phyloP scores from a whole-genome alignment of 176 grass and related monocot genomes.

The Puya raimondii region DNA sequence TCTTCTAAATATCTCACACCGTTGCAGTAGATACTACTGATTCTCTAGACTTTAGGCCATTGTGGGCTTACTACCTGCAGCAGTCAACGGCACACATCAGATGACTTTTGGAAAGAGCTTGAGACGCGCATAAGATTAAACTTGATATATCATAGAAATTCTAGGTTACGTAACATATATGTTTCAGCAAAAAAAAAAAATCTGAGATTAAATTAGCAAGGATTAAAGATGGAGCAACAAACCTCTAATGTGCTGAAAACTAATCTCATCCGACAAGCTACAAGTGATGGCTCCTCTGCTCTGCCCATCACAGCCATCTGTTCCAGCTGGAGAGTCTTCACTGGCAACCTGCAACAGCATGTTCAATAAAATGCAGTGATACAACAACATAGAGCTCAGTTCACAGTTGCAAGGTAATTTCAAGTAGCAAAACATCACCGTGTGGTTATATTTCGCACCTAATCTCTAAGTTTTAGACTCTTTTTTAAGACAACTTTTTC shows the following conservation, averaged over 20 bases:
- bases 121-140: no score
- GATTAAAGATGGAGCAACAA: conserved; percentile 4
- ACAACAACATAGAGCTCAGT: neutral
- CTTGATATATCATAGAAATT: no score
- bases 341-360: conserved; percentile 51
- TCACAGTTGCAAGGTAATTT: neutral
- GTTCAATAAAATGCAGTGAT: neutral
- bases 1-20: neutral
- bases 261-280: no score
- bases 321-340: conserved; percentile 88
- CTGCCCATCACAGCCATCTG: conserved; percentile 80
- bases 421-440: no score
- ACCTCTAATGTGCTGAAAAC: conserved; percentile 32
- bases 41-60: conserved; percentile 73
- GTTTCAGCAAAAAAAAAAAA: no score
- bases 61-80: conserved; percentile 92
- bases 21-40: neutral
- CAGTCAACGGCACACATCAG: conserved; percentile 6
- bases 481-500: neutral
- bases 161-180: no score
- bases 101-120: neutral
- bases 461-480: no score
- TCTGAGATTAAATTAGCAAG: neutral
- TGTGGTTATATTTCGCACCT: neutral
- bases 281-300: conserved; percentile 58